Conservation (phyloP, 2,329 filamentous ascomycete genomes). For the Rutstroemia sp. region DNA sequence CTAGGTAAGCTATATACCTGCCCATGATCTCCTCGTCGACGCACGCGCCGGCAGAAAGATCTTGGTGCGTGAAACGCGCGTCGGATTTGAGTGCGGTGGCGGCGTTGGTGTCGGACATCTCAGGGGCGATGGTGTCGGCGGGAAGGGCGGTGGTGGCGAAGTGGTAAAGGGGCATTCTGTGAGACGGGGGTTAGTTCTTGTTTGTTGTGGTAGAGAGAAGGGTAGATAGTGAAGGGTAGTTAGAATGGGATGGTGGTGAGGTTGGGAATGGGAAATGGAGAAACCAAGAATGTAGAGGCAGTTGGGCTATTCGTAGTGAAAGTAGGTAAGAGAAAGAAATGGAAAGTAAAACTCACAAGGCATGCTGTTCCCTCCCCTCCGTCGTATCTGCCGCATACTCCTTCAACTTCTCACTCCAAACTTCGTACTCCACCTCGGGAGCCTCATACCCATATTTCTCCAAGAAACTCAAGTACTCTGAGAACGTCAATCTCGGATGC, state of each 20-base stretch:
- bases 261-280: neutral
- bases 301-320: no score
- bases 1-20: conserved; percentile 25
- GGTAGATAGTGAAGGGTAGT: neutral
- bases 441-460: conserved; percentile 66
- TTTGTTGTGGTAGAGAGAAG: neutral
- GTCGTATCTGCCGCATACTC: conserved; percentile 37
- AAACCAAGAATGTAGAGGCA: no score
- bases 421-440: conserved; percentile 57
- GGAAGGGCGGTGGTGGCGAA: conserved; percentile 64
- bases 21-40: conserved; percentile 27
- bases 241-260: neutral
- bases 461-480: conserved; percentile 65
- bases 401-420: conserved; percentile 62
- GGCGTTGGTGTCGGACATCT: conserved; percentile 64
- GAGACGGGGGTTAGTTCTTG: conserved; percentile 1
- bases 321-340: no score
- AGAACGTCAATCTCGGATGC: conserved; percentile 71
- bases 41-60: conserved; percentile 22
- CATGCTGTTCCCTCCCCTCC: conserved; percentile 56
- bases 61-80: conserved; percentile 29
- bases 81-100: conserved; percentile 57
- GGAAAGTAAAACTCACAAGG: conserved; percentile 39
- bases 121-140: conserved; percentile 58
- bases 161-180: conserved; percentile 59